These are phyloP conservation scores for Aspergillus sp. DNA, from an alignment of 2,329 filamentous ascomycete genomes.

Conservation along the genomic window DNA sequence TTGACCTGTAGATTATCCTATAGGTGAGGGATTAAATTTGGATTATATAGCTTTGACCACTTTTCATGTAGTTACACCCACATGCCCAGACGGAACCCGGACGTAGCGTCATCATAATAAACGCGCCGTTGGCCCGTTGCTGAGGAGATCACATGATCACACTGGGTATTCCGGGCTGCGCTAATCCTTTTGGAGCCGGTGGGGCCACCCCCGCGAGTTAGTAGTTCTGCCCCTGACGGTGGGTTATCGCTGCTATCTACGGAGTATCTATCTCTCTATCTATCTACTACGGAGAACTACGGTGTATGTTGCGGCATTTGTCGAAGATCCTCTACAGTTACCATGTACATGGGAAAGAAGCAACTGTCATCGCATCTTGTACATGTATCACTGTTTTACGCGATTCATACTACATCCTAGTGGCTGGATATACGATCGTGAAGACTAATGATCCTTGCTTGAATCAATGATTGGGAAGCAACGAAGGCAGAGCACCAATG, in stretches of 20 bases:
- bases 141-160: background rate
- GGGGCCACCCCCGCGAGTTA: background rate
- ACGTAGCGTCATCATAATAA: conserved; percentile 1
- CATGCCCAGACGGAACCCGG: background rate
- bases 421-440: too few relatives aligned
- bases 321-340: too few relatives aligned
- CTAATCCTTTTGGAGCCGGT: background rate
- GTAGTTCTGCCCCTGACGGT: background rate
- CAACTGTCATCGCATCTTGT: too few relatives aligned
- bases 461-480: background rate
- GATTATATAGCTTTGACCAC: background rate
- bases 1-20: background rate
- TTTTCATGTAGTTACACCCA: background rate
- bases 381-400: too few relatives aligned
- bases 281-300: background rate
- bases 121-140: conserved; percentile 1
- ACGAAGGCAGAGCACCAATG: background rate
- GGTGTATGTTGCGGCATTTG: too few relatives aligned
- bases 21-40: background rate
- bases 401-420: too few relatives aligned
- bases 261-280: background rate
- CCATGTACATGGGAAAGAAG: too few relatives aligned
- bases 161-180: background rate
- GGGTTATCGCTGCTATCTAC: background rate
- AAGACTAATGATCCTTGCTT: background rate